Evolutionary conservation across 352 stramenopile genomes (phyloP).

Genomic region (Globisporangium paddicum): DNA sequence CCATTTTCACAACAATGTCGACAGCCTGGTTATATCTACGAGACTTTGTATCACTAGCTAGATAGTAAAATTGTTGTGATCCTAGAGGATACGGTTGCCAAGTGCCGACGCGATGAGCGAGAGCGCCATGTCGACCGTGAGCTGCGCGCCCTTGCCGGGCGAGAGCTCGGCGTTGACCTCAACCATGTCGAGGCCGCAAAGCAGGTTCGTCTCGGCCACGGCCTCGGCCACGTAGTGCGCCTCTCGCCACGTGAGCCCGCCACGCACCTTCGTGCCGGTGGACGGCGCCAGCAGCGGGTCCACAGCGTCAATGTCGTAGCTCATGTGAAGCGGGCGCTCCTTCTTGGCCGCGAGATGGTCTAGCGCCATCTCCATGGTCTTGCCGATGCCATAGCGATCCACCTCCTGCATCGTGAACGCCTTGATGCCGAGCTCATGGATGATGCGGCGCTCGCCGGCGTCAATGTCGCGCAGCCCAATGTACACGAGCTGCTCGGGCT

Average conservation of each 20-base stretch:
- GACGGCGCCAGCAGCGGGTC: conserved; percentile 94
- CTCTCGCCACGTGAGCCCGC: conserved; percentile 95
- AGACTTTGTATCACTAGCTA: background rate
- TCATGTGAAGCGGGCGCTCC: conserved; percentile 93
- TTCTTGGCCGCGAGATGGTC: conserved; percentile 89
- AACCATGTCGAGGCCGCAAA: conserved; percentile 92
- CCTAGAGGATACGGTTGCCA: conserved; percentile 90
- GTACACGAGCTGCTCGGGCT: conserved; percentile 92
- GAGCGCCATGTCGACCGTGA: conserved; percentile 93
- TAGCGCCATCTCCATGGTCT: conserved; percentile 96
- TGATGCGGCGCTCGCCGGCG: conserved; percentile 84
- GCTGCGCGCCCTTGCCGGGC: conserved; percentile 78
- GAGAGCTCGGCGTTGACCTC: conserved; percentile 94
- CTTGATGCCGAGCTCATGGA: conserved; percentile 92
- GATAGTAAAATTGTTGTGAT: background rate
- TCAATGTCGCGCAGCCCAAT: conserved; percentile 95
- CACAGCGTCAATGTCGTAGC: conserved; percentile 98
- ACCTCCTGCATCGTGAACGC: conserved; percentile 97
- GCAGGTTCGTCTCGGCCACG: conserved; percentile 87
- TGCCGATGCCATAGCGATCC: conserved; percentile 94
- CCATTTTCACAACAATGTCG: background rate
- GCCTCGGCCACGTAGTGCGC: conserved; percentile 95
- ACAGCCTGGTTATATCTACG: background rate
- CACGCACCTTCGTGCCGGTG: conserved; percentile 93
- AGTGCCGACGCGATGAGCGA: conserved; percentile 91